Evolutionary conservation across 345 rosid species (phyloP), one percentile per base, ranked within the genome.

Genomic region (Limnanthes douglasii): DNA sequence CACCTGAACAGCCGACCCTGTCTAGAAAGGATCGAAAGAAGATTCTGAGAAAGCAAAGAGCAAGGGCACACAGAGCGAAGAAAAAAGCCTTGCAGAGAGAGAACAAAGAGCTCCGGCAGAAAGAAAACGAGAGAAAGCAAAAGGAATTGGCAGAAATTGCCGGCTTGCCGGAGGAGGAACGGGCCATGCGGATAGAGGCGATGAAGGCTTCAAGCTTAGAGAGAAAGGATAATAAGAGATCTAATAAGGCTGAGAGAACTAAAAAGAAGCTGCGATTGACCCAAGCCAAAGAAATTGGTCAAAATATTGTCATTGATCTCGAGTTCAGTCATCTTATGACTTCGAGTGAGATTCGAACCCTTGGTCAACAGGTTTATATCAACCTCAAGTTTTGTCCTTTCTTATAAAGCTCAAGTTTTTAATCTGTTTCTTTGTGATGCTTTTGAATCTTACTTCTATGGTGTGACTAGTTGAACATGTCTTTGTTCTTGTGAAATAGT

Each of bases 321-420:
- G 78, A 66, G 15, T 74, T 78, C 43, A 49, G 69, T 18, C 59
- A 74, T 45, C 84, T 78, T 46, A 71, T 71, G 84, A 62, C 70
- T 5, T 4, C 49, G 26, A 35, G 37, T 5, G 92, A 78, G 45
- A 74, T 74, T 47, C 78, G 60, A 39, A 71, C 78, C 51, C 81
- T 78, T 14, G 73, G 73, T 41, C 85, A 74, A 48, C 84, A 74
- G 81, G n/a, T n/a, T n/a, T n/a, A n/a, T n/a, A n/a, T n/a, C n/a
- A n/a, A n/a, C n/a, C n/a, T n/a, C n/a, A n/a, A n/a, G n/a, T n/a
- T n/a, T n/a, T n/a, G n/a, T n/a, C n/a, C n/a, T n/a, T n/a, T n/a
- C n/a, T n/a, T n/a, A n/a, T n/a, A n/a, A n/a, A n/a, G n/a, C n/a
- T n/a, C n/a, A n/a, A n/a, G n/a, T n/a, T n/a, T n/a, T n/a, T n/a